phyloP scores from a whole-genome alignment of 1,284 basidiomycete genomes.

The Moesziomyces sp. region DNA sequence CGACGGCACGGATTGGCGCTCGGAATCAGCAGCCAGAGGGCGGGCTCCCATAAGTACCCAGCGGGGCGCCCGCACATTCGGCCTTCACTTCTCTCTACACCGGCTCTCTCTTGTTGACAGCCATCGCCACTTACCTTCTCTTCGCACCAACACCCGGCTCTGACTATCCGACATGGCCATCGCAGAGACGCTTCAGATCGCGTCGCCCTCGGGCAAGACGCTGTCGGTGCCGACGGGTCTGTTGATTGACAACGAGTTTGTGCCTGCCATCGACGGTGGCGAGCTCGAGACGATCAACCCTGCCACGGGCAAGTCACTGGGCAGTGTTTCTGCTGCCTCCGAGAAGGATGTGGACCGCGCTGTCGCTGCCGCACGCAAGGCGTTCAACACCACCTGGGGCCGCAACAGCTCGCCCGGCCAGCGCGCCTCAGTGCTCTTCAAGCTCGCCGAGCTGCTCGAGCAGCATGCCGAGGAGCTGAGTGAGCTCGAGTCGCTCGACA shows the following conservation, averaged over 20 bases:
- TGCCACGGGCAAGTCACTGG: conserved; percentile 51
- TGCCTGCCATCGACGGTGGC: conserved; percentile 35
- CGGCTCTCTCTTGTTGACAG: no score
- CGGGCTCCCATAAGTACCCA: no score
- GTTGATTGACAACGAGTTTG: conserved; percentile 59
- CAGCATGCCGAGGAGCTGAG: conserved; percentile 75
- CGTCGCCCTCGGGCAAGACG: conserved; percentile 60
- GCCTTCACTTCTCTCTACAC: no score
- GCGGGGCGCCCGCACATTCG: no score
- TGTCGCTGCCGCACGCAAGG: conserved; percentile 50
- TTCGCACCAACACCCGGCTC: no score
- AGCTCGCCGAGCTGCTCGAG: conserved; percentile 81
- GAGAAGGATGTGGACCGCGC: conserved; percentile 53
- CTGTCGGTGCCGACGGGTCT: conserved; percentile 47
- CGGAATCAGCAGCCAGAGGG: no score
- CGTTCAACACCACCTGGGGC: conserved; percentile 54
- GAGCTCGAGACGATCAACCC: conserved; percentile 54
- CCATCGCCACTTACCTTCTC: not conserved
- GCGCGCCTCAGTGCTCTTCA: conserved; percentile 74
- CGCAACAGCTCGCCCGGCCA: conserved; percentile 28
- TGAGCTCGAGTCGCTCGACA: conserved; percentile 73
- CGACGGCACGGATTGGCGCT: no score
- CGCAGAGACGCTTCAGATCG: conserved; percentile 52
- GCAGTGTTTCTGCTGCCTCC: conserved; percentile 47
- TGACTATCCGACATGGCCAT: conserved; percentile 15